Percentiles rank a stretch among this genome's conserved stretches.
Conservation (phyloP, 2,329 filamentous ascomycete species). For the Onygena corvina region DNA sequence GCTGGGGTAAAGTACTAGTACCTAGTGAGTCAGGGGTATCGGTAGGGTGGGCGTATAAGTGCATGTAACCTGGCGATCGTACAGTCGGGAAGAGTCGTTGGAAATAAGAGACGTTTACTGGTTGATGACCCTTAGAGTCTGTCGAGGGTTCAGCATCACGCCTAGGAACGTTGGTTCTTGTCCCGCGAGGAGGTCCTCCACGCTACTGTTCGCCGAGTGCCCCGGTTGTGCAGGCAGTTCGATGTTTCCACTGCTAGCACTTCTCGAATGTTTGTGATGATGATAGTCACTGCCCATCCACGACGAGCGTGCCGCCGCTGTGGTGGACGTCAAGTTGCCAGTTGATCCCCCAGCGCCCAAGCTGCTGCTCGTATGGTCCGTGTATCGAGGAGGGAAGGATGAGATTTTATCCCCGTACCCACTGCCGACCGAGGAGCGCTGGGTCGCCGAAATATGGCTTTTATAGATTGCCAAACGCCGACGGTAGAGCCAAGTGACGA, state of each 20-base stretch:
- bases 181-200: slow-evolving; percentile 48
- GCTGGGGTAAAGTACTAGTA: too few relatives aligned
- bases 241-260: background rate
- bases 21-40: background rate
- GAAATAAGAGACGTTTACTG: slow-evolving; percentile 19
- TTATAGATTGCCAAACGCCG: slow-evolving; percentile 60
- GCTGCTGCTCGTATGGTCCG: slow-evolving; percentile 18
- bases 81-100: too few relatives aligned
- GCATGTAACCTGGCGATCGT: background rate
- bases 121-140: slow-evolving; percentile 59
- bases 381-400: slow-evolving; percentile 13
- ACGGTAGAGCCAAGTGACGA: slow-evolving; percentile 65
- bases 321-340: slow-evolving; percentile 15
- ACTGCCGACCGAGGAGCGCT: slow-evolving; percentile 42
- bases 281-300: background rate
- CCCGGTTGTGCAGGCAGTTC: slow-evolving; percentile 11
- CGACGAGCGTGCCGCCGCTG: background rate
- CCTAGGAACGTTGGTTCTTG: slow-evolving; percentile 61
- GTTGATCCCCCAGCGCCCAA: background rate
- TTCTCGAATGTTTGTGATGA: background rate
- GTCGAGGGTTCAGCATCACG: slow-evolving; percentile 54
- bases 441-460: slow-evolving; percentile 53
- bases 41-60: background rate
- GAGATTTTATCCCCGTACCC: slow-evolving; percentile 20
- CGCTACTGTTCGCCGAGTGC: slow-evolving; percentile 36